Conservation (phyloP, 345 rosid genomes). For the Syzygium oleosum region DNA sequence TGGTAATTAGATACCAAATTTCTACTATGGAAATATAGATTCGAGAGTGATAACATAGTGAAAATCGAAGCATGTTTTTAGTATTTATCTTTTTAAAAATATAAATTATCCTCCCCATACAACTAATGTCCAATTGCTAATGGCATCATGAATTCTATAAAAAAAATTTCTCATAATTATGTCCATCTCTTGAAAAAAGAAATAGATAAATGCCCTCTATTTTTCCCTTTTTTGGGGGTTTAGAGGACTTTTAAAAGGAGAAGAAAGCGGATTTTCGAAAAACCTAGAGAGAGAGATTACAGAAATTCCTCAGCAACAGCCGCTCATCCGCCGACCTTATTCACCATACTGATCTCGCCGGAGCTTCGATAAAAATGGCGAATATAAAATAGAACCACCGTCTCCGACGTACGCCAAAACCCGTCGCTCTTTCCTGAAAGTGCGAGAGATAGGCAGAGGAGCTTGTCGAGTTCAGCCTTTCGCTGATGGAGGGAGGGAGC, state of each 20-base stretch:
- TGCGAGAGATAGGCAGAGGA: neutral
- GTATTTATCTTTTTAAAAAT: no score
- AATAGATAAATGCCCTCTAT: neutral
- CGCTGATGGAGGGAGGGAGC: conserved; percentile 43
- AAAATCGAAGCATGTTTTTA: no score
- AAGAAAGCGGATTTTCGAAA: neutral
- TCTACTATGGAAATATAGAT: no score
- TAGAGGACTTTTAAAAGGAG: neutral
- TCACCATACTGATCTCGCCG: neutral
- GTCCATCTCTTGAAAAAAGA: no score
- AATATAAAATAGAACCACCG: neutral
- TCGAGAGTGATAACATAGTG: no score
- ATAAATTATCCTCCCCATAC: neutral
- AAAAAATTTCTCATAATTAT: no score
- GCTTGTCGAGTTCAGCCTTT: neutral
- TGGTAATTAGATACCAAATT: no score
- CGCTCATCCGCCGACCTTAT: neutral
- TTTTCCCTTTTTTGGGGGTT: neutral
- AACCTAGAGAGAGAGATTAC: neutral
- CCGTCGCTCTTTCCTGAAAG: neutral
- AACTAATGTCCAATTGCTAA: neutral
- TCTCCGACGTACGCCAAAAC: neutral
- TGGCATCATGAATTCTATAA: neutral
- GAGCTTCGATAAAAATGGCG: neutral
- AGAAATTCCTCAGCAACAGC: neutral